These are phyloP conservation scores for Casaregolazyma suthepensis DNA, from an alignment of 1,139 yeast species.

Conservation along the genomic window DNA sequence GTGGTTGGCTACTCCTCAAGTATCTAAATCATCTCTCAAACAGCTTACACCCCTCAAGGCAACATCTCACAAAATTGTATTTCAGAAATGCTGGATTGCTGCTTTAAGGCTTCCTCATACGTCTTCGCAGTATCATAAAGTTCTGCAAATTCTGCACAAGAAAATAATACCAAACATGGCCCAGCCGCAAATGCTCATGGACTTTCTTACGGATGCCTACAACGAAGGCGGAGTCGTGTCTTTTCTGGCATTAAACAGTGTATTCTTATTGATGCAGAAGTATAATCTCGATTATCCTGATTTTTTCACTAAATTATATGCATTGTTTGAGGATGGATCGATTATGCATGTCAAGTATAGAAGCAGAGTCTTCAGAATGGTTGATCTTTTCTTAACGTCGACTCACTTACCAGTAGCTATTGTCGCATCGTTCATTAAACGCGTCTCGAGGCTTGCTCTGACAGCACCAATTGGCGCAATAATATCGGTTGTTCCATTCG, in stretches of 20 bases:
- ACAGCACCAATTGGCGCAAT: slow-evolving; percentile 88
- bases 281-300: slow-evolving; percentile 90
- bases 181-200: slow-evolving; percentile 83
- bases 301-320: slow-evolving; percentile 76
- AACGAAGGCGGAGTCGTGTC: slow-evolving; percentile 64
- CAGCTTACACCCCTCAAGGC: slow-evolving; percentile 42
- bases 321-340: slow-evolving; percentile 59
- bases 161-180: slow-evolving; percentile 75
- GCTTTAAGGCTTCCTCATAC: slow-evolving; percentile 47
- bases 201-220: slow-evolving; percentile 85
- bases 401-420: slow-evolving; percentile 80
- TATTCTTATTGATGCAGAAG: slow-evolving; percentile 76
- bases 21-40: slow-evolving; percentile 46
- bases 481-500: slow-evolving; percentile 81
- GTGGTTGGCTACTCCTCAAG: slow-evolving; percentile 37
- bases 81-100: slow-evolving; percentile 63
- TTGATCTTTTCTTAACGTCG: slow-evolving; percentile 80
- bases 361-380: slow-evolving; percentile 79
- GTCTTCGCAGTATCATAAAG: slow-evolving; percentile 56
- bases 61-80: slow-evolving; percentile 54
- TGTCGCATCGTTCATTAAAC: slow-evolving; percentile 85
- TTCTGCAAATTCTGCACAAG: slow-evolving; percentile 69
- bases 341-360: slow-evolving; percentile 73
- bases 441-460: slow-evolving; percentile 65
- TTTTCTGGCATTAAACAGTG: slow-evolving; percentile 76